Evolutionary conservation across 352 stramenopile genomes (phyloP), one percentile per base, ranked within the genome.

Genomic region (Globisporangium megalacanthum): DNA sequence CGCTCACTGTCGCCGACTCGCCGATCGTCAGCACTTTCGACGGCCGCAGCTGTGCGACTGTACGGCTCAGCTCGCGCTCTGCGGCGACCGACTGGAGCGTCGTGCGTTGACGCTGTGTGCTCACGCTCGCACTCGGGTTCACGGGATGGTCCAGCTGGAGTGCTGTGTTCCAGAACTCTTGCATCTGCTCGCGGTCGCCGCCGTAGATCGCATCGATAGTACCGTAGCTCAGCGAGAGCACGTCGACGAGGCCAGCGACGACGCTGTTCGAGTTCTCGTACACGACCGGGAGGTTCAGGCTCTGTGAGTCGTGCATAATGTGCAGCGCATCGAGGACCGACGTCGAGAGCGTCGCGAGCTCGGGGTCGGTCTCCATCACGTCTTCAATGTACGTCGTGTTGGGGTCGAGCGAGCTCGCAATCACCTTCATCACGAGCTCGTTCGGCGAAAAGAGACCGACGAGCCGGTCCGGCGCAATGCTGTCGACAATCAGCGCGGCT

Each of bases 381-480:
- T 91, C 78, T 52, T 87, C 86, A 10, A 99, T 80, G 45, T 76
- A 75, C 37, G 95, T 99, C 4, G 73, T 79, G 39, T 93, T 72
- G 15, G 96, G 77, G 49, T 96, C 82, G 15, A 98, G 65, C n/a
- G 83, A 83, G 66, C 93, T 97, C 0, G 95, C 91, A 61, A 99
- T 89, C 39, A 98, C 96, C 51, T 97, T 88, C 48, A 93, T 91
- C 66, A 99, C 95, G 65, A 99, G 79, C 67, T 99, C 97, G 61
- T 98, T 98, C 31, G 97, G 97, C 14, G 95, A 98, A 61, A 99
- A 98, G 37, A 99, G 86, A 41, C 97, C 97, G 25, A 98, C 80
- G 9, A 99, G 67, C 49, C 90, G 78, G 50, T 92, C 77, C 19
- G 79, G 77, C 37, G 92, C 85, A 13, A 95, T 74, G 14, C 81